These are phyloP conservation scores for Rubia peregrina DNA, from an alignment of 305 asterid genomes.

Conservation along the genomic window DNA sequence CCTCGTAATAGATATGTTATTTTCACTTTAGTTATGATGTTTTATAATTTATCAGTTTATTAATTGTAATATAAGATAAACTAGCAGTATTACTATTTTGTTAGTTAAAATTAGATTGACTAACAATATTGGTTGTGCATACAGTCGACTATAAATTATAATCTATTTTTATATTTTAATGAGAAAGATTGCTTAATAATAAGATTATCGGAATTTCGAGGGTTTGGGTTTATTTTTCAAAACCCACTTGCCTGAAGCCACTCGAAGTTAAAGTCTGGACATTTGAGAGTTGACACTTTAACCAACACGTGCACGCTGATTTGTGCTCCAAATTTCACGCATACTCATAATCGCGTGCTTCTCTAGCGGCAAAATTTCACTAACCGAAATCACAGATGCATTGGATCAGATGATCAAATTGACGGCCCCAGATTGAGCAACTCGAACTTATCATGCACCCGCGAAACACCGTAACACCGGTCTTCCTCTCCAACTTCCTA, in stretches of 20 bases:
- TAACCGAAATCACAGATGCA: not conserved
- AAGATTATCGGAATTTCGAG: too few species aligned
- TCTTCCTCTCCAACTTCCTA: not conserved
- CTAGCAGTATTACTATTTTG: too few species aligned
- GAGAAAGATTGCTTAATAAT: too few species aligned
- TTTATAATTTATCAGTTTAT: too few species aligned
- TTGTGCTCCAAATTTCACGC: conserved; percentile 5
- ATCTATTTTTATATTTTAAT: too few species aligned
- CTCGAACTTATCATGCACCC: not conserved
- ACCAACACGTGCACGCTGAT: not conserved
- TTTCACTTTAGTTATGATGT: too few species aligned
- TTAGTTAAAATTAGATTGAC: too few species aligned
- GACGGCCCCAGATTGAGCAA: not conserved
- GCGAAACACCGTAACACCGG: conserved; percentile 16
- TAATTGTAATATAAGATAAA: too few species aligned
- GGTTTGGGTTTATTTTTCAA: too few species aligned
- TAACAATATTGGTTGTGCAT: too few species aligned
- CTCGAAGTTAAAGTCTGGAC: not conserved
- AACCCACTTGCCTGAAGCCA: not conserved
- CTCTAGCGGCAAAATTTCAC: conserved; percentile 3
- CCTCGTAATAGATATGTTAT: too few species aligned
- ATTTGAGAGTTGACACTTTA: not conserved
- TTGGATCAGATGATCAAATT: not conserved
- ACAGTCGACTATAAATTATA: too few species aligned
- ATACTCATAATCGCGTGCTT: not conserved